phyloP scores from a whole-genome alignment of 768 basidiomycete species.

The Leccinum subgranulosum region DNA sequence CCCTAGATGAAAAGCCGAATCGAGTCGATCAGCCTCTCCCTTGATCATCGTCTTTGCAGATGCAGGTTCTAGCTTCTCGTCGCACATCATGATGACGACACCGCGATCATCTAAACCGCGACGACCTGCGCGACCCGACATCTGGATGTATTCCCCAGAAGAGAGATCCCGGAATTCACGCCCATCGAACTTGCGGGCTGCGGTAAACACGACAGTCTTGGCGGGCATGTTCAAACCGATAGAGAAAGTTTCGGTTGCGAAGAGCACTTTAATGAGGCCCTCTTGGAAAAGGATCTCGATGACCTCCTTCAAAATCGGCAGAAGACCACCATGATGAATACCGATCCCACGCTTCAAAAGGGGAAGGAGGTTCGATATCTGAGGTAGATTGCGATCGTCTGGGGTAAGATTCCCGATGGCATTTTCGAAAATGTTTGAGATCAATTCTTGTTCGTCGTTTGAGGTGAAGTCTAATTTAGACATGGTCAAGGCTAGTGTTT shows the following conservation, averaged over 20 bases:
- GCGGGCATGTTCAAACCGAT: constrained; percentile 99
- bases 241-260: constrained; percentile 98
- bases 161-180: constrained; percentile 91
- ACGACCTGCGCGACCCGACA: constrained; percentile 97
- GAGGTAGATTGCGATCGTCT: constrained; percentile 87
- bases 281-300: constrained; percentile 99
- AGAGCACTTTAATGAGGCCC: constrained; percentile 95
- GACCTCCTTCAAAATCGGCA: constrained; percentile 97
- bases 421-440: constrained; percentile 88
- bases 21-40: constrained; percentile 93
- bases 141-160: constrained; percentile 97
- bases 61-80: constrained; percentile 92
- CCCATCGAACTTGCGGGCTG: constrained; percentile 94
- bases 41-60: constrained; percentile 97
- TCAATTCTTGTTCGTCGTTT: constrained; percentile 85
- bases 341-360: constrained; percentile 94
- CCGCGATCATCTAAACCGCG: constrained; percentile 98
- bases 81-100: constrained; percentile 99
- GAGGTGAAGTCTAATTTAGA: constrained; percentile 96
- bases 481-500: constrained; percentile 84
- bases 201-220: constrained; percentile 97
- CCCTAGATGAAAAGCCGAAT: constrained; percentile 97
- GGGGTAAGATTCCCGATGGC: constrained; percentile 86
- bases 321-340: constrained; percentile 95
- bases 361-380: constrained; percentile 90